Evolutionary conservation across 148 eudicot genomes (phyloP), one percentile per base, ranked within the genome.

Genomic region (Chenopodium album): DNA sequence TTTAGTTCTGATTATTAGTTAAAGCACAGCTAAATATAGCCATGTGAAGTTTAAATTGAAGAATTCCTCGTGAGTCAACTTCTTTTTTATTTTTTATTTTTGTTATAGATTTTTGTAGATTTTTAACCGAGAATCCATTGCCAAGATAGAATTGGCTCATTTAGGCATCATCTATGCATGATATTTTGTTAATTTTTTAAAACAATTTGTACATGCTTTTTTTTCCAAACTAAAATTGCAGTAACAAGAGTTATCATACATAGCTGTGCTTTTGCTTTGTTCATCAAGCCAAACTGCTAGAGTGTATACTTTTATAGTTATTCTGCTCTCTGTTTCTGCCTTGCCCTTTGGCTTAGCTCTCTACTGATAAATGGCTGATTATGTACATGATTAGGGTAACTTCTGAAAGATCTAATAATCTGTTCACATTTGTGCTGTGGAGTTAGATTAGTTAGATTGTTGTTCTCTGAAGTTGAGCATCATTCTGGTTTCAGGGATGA

Each of bases 401-500:
- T 23, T 79, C 44, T 41, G 44, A 41, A 41, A 41, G 44, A 41
- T 41, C 17, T 71, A 41, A 31, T 79, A 34, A 52, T 56, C 23
- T 37, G 32, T 6, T 13, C 12, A 37, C 0, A 23, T 70, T 72
- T 26, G 10, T 62, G 34, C 44, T 17, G 46, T 34, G 10, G 26
- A 41, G 23, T 7, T 4, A 29, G 19, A 65, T 44, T 19, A 23
- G 10, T 59, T 62, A 22, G 44, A 62, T 44, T 60, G 44, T 59
- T 47, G 28, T 70, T 73, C 32, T 73, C 26, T 66, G 17, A 62
- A 75, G 13, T 50, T 74, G 29, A 64, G 65, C 76, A 85, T 46
- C 71, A 78, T 65, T 82, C 66, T 79, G 28, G 17, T 77, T 77
- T 77, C 85, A 95, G 98, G 89, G 99, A 96, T 88, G 99, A 96